Percentiles rank a stretch among this genome's conserved stretches.
Conservation (phyloP, 805 yeast genomes). For the Metschnikowia anglica region DNA sequence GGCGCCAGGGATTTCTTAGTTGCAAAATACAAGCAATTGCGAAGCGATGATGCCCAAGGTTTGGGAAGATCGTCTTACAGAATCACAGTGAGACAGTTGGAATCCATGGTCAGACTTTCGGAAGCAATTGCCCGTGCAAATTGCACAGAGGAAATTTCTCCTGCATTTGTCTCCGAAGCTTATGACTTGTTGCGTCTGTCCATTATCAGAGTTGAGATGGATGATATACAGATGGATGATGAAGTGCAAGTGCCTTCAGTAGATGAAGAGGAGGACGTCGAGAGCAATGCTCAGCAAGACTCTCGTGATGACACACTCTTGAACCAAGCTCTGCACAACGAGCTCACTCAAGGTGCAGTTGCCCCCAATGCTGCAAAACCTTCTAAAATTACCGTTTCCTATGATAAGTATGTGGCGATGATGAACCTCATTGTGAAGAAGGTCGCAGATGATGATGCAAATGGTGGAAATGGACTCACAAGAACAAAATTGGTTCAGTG, state of each 20-base stretch:
- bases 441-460: conserved; percentile 53
- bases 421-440: conserved; percentile 73
- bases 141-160: conserved; percentile 84
- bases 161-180: conserved; percentile 88
- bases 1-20: conserved; percentile 79
- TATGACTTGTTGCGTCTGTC: conserved; percentile 86
- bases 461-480: conserved; percentile 58
- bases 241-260: conserved; percentile 39
- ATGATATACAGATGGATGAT: conserved; percentile 85
- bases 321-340: conserved; percentile 3
- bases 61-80: conserved; percentile 81
- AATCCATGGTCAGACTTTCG: conserved; percentile 85
- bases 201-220: conserved; percentile 90
- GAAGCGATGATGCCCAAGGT: conserved; percentile 90
- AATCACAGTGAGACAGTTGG: conserved; percentile 95
- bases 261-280: conserved; percentile 20
- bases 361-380: conserved; percentile 8
- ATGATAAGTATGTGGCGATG: conserved; percentile 82
- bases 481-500: conserved; percentile 72
- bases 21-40: conserved; percentile 74
- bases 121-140: conserved; percentile 98
- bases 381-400: conserved; percentile 54
- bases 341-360: not conserved
- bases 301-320: not conserved
- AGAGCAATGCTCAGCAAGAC: conserved; percentile 13